Percentiles rank a stretch among this genome's conserved stretches.
Conservation (phyloP, 768 basidiomycete genomes). For the Myochromella boudieri region DNA sequence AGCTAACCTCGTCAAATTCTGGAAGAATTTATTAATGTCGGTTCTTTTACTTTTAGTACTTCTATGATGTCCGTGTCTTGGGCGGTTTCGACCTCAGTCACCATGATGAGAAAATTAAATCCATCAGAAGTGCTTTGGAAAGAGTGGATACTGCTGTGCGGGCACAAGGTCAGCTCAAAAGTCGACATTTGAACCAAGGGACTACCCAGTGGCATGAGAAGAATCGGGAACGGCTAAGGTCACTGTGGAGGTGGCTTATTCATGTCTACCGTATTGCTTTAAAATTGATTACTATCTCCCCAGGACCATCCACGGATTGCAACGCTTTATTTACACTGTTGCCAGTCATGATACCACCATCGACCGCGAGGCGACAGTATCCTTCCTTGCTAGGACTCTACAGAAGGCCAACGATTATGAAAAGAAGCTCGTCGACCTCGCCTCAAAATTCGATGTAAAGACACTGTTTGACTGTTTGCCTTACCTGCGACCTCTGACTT, state of each 20-base stretch:
- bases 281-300: not conserved
- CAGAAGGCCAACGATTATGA: conserved; percentile 39
- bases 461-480: not conserved
- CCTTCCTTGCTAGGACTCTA: conserved; percentile 14
- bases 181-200: not conserved
- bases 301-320: conserved; percentile 11
- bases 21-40: too few relatives aligned
- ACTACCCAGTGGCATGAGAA: conserved; percentile 10
- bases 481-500: too few relatives aligned
- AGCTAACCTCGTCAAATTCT: too few relatives aligned
- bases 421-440: conserved; percentile 35
- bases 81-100: too few relatives aligned
- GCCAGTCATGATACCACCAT: too few relatives aligned
- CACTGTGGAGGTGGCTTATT: conserved; percentile 12
- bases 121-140: too few relatives aligned
- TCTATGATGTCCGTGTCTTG: too few relatives aligned
- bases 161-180: too few relatives aligned
- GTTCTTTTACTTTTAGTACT: too few relatives aligned
- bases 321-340: conserved; percentile 10
- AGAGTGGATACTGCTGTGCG: too few relatives aligned
- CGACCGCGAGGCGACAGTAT: conserved; percentile 6
- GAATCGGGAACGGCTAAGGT: conserved; percentile 5
- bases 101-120: too few relatives aligned
- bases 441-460: conserved; percentile 34
- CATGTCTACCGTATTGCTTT: not conserved